Evolutionary conservation across 441 rosid species (phyloP).

Genomic region (Adansonia grandidieri): DNA sequence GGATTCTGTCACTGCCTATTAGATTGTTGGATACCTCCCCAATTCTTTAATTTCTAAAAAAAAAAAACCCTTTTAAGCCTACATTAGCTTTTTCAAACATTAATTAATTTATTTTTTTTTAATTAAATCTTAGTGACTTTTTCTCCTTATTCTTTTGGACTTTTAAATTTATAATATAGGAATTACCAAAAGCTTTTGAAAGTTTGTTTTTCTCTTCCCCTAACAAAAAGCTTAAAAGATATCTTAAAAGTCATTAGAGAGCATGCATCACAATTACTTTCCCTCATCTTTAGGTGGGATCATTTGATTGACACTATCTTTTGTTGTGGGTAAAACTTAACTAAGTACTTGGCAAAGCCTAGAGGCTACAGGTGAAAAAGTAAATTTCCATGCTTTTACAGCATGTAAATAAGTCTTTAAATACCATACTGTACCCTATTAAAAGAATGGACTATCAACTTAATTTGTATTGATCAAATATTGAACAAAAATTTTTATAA

Average conservation of each 20-base stretch:
- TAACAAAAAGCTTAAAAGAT: background rate
- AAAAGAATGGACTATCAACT: too few relatives aligned
- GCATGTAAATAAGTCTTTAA: too few relatives aligned
- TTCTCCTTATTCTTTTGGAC: constrained; percentile 23
- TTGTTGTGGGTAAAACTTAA: background rate
- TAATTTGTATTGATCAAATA: too few relatives aligned
- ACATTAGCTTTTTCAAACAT: background rate
- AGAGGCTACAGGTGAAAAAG: too few relatives aligned
- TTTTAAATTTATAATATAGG: constrained; percentile 11
- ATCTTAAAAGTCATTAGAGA: background rate
- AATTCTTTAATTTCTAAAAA: background rate
- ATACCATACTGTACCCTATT: too few relatives aligned
- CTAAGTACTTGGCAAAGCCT: background rate
- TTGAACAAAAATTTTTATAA: too few relatives aligned
- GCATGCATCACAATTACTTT: too few relatives aligned
- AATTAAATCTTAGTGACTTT: constrained; percentile 9
- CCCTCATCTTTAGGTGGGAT: background rate
- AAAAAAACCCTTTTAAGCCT: background rate
- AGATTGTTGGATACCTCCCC: background rate
- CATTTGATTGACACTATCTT: background rate
- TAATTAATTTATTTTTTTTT: background rate
- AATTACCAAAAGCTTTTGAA: constrained; percentile 30
- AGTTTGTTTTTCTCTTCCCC: background rate
- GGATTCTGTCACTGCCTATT: background rate
- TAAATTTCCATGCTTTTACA: too few relatives aligned